A percentile compares a stretch with the other conserved stretches of the same genome.
phyloP scores from a whole-genome alignment of 2,329 filamentous ascomycete genomes.

The Epichloe uncinata region DNA sequence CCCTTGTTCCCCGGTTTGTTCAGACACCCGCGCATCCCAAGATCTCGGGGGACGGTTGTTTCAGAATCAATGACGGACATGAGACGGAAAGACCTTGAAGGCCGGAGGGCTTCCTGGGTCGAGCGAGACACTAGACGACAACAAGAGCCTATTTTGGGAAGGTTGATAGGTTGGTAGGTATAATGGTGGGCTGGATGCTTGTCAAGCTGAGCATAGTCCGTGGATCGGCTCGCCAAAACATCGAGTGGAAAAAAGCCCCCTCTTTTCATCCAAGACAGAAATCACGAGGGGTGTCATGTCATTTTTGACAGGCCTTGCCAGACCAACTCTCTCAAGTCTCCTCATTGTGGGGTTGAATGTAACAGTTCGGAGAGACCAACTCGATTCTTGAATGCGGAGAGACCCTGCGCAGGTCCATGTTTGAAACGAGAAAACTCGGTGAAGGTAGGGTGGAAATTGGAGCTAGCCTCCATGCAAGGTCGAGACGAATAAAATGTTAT shows the following conservation, averaged over 20 bases:
- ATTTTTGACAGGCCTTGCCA: background rate
- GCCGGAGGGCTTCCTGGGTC: background rate
- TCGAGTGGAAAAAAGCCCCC: too few relatives aligned
- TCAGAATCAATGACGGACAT: background rate
- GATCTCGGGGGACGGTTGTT: background rate
- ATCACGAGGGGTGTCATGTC: background rate
- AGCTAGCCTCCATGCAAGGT: slow-evolving; percentile 81
- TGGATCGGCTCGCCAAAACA: background rate
- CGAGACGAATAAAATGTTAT: slow-evolving; percentile 92
- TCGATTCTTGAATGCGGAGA: background rate
- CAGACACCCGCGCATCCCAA: background rate
- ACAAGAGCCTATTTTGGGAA: background rate
- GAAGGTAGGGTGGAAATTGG: background rate
- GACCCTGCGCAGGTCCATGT: background rate
- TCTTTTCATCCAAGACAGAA: background rate
- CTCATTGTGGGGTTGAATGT: background rate
- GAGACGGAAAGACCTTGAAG: background rate
- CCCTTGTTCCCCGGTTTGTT: too few relatives aligned
- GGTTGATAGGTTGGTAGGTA: background rate
- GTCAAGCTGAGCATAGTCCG: background rate
- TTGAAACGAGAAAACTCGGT: background rate
- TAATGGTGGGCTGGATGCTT: background rate
- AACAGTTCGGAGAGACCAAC: background rate
- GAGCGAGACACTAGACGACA: background rate
- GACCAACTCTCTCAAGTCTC: background rate